These are phyloP conservation scores for Dacryopinax spathularia DNA, from an alignment of 768 basidiomycete genomes.

Conservation along the genomic window DNA sequence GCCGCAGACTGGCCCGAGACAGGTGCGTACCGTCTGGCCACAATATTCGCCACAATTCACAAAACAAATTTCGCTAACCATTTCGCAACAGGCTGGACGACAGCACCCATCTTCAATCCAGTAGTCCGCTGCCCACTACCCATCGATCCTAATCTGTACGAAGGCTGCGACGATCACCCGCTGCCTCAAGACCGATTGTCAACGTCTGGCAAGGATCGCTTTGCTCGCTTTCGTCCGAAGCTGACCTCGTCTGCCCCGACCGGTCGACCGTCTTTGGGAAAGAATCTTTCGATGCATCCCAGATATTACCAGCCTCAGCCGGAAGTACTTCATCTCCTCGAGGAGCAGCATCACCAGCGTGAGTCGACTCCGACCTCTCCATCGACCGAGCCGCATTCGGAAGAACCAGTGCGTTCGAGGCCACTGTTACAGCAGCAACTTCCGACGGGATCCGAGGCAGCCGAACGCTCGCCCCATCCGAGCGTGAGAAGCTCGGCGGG, in stretches of 20 bases:
- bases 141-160: not conserved
- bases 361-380: not conserved
- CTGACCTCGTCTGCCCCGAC: no score
- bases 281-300: not conserved
- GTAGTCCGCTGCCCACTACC: not conserved
- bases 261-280: not conserved
- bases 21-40: not conserved
- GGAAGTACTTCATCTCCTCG: not conserved
- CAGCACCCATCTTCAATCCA: not conserved
- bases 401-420: no score
- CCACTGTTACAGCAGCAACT: not conserved
- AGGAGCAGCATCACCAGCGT: not conserved
- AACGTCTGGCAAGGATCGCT: no score
- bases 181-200: no score
- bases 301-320: not conserved
- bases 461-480: no score
- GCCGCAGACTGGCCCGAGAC: not conserved
- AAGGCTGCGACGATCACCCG: not conserved
- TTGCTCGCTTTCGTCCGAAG: no score
- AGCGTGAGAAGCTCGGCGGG: no score
- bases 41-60: not conserved
- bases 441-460: no score
- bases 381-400: no score
- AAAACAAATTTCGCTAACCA: not conserved
- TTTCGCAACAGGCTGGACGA: not conserved